Evolutionary conservation across 1,139 yeast genomes (phyloP).

Genomic region (Lodderomyces beijingensis): DNA sequence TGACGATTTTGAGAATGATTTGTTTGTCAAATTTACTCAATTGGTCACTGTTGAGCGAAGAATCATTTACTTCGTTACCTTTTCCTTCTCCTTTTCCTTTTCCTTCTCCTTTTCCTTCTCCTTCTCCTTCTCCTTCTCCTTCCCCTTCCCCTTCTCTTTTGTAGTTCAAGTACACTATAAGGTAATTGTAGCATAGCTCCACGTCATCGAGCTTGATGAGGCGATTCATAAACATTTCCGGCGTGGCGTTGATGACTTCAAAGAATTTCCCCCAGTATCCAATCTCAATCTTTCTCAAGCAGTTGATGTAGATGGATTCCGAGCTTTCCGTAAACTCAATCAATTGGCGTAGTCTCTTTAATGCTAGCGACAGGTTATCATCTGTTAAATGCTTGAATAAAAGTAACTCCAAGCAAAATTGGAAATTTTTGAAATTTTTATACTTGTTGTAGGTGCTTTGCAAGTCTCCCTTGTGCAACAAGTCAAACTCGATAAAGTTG

Average conservation of each 20-base stretch:
- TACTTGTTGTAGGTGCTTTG: constrained; percentile 23
- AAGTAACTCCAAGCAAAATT: constrained; percentile 38
- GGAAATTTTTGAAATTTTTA: constrained; percentile 26
- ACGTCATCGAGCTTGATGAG: constrained; percentile 32
- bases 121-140: constrained; percentile 3
- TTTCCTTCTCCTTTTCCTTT: neutral
- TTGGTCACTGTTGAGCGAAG: constrained; percentile 7
- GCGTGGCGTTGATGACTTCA: constrained; percentile 30
- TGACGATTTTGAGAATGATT: constrained; percentile 33
- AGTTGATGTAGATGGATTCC: constrained; percentile 36
- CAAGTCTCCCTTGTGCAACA: constrained; percentile 20
- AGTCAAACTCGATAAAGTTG: constrained; percentile 37
- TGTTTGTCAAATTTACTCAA: constrained; percentile 28
- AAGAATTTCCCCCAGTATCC: constrained; percentile 39
- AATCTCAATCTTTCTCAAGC: constrained; percentile 42
- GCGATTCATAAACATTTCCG: constrained; percentile 36
- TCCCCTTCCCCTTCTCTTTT: constrained; percentile 29
- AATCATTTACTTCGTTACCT: neutral
- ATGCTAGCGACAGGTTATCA: constrained; percentile 10
- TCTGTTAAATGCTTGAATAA: constrained; percentile 31
- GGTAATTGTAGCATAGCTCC: constrained; percentile 39
- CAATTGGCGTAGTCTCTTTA: constrained; percentile 25
- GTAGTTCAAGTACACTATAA: constrained; percentile 39
- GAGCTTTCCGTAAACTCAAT: constrained; percentile 26
- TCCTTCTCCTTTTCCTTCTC: neutral